Base-by-base conservation (phyloP, 352 stramenopile genomes). In the Globisporangium perplexum region DNA sequence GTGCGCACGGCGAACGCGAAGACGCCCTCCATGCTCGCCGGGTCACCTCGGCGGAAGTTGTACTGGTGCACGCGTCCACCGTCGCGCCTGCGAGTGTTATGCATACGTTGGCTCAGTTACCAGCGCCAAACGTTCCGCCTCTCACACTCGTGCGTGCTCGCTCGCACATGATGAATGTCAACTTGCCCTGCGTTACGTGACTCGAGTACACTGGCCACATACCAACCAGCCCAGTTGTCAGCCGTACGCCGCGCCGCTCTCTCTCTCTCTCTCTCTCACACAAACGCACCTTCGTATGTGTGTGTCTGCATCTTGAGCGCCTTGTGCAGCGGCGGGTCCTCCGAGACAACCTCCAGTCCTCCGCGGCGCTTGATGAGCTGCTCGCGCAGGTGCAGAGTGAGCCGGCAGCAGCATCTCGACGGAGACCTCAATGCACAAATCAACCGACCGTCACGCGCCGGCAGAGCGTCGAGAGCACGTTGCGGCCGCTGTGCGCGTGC, bases 141-240 rank as follows among this genome's bases (percentile, higher is more conserved):
- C 4, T 14, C 1, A 18, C 4, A 42, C 43, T 17, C 15, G 8
- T 36, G 38, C 18, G n/a, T 38, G 7, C 35, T 1, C 15, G 4
- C 12, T 67, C 72, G 18, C 57, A 85, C 77, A 66, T 59, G 58
- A 88, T 84, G 53, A 91, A 77, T 12, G 77, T 72, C 18, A 86
- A 57, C 42, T 88, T 91, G 50, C 81, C 81, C 26, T 80, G 63
- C 7, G 55, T 38, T 28, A 77, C 46, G 36, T 83, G 78, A 33
- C 81, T 86, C 49, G 77, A 91, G 62, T 89, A 91, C 23, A 89
- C 60, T 69, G 47, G 8, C 44, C 39, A 50, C 36, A 7, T 20
- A 33, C n/a, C n/a, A n/a, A n/a, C n/a, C n/a, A n/a, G n/a, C 20
- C 43, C 23, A 39, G n/a, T 36, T 3, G n/a, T 35, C 20, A 59